Evolutionary conservation across 2,329 filamentous ascomycete species (phyloP).

Genomic region (Sphaerulina musiva): DNA sequence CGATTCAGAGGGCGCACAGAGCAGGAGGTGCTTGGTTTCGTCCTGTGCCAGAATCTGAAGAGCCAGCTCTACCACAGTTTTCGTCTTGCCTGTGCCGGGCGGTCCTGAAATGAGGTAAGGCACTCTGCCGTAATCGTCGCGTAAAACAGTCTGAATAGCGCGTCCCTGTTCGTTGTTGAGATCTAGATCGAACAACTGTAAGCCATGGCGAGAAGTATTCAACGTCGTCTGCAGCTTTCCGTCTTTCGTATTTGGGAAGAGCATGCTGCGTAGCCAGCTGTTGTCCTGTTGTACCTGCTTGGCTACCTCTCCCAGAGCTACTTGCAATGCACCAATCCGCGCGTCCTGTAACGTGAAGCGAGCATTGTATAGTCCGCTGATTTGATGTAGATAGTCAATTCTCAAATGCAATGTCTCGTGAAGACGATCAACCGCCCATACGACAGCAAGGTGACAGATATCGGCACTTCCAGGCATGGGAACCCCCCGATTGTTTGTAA

Average conservation of each 20-base stretch:
- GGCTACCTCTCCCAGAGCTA: constrained; percentile 9
- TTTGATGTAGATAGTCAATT: constrained; percentile 14
- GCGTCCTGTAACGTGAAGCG: constrained; percentile 19
- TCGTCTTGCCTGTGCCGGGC: constrained; percentile 49
- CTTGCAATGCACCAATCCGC: constrained; percentile 14
- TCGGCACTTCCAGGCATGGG: constrained; percentile 6
- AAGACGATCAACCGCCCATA: constrained; percentile 24
- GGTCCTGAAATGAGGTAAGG: constrained; percentile 46
- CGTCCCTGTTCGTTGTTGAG: constrained; percentile 47
- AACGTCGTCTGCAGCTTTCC: constrained; percentile 37
- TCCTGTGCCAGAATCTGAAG: constrained; percentile 23
- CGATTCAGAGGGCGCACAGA: constrained; percentile 27
- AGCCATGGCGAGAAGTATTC: constrained; percentile 32
- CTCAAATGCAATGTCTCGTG: constrained; percentile 19
- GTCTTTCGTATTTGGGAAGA: constrained; percentile 39
- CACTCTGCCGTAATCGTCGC: constrained; percentile 39
- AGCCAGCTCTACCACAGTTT: constrained; percentile 44
- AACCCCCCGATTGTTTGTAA: not conserved
- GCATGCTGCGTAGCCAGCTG: constrained; percentile 36
- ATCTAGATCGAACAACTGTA: constrained; percentile 36
- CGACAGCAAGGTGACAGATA: constrained; percentile 18
- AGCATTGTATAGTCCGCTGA: constrained; percentile 21
- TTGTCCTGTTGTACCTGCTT: constrained; percentile 3
- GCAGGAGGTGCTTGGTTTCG: constrained; percentile 15
- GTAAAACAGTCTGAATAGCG: constrained; percentile 40